Evolutionary conservation across 331 rosid genomes (phyloP).

Genomic region (Acacia pycnantha): DNA sequence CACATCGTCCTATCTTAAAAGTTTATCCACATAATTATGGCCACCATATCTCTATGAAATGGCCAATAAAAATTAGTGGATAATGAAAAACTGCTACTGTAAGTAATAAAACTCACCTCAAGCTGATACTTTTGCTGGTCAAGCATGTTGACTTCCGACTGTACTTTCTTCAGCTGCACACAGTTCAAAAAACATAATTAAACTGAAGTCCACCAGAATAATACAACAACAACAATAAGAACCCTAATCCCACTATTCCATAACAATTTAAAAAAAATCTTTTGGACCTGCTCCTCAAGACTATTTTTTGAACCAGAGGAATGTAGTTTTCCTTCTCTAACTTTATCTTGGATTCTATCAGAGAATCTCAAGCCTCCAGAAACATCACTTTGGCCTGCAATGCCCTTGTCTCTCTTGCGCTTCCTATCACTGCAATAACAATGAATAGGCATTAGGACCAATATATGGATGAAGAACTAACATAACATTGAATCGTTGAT

Average conservation of each 20-base stretch:
- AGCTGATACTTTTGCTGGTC: constrained; percentile 61
- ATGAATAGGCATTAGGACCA: constrained; percentile 23
- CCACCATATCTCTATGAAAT: not conserved
- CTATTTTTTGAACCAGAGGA: constrained; percentile 55
- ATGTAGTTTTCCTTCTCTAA: constrained; percentile 51
- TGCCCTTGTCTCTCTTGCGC: constrained; percentile 54
- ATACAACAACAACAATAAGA: not conserved
- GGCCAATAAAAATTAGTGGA: not conserved
- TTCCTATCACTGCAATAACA: constrained; percentile 50
- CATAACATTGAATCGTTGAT: constrained; percentile 15
- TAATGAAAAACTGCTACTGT: constrained; percentile 12
- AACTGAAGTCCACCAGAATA: constrained; percentile 12
- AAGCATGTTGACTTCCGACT: constrained; percentile 50
- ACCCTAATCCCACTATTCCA: not conserved
- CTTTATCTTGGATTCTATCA: constrained; percentile 54
- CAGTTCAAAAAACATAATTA: constrained; percentile 35
- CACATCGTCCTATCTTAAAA: not conserved
- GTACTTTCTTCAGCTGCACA: constrained; percentile 71
- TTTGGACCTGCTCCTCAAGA: constrained; percentile 64
- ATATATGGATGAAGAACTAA: constrained; percentile 17
- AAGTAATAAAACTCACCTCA: constrained; percentile 59
- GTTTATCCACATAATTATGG: not conserved
- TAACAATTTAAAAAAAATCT: not conserved
- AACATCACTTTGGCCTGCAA: constrained; percentile 56
- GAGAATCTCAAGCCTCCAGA: constrained; percentile 65